Base-by-base conservation (phyloP, 768 basidiomycete species). In the Phallus indusiatus region DNA sequence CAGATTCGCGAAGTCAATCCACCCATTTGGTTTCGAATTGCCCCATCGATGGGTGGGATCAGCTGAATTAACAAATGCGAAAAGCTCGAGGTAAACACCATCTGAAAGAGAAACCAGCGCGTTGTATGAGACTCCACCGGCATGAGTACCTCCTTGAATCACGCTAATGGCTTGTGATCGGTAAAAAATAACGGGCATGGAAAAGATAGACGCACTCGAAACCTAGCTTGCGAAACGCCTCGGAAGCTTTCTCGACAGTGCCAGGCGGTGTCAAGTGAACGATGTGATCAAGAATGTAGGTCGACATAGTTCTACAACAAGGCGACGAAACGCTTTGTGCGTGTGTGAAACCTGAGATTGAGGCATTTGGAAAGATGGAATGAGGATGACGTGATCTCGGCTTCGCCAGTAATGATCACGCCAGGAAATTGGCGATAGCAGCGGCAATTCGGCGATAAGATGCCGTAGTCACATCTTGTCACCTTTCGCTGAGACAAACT, bases 181-280 rank as follows among this genome's bases (percentile, higher is more conserved):
- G 14, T 37, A 35, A n/a, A 28, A 54, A 47, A n/a, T n/a, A 7
- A 10, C 20, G 51, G 1, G 49, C 10, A 16, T 11, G 35, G 14
- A 6, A 12, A 49, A 10, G 28, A 24, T 37, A 16, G 28, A 42
- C 78, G 59, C 62, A 88, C 87, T 74, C 79, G 77, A 89, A 88
- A 5, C 86, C 88, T 3, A 85, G 69, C n/a, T 75, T 64, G 18
- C 72, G 72, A 61, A 85, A 88, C 50, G 80, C 77, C 20, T 76
- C 67, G 0, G 81, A 73, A 20, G 75, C 76, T 35, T 77, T 68
- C 18, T 75, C 66, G 10, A 88, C 73, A 0, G 80, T 74, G 0
- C 79, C 83, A 1, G 85, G 82, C 0, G 85, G 81, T 0, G 83
- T 83, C n/a, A 89, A 73, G 66, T 88, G 81, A 0, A 89, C 78